These are phyloP conservation scores for Pholiota conissans DNA, from an alignment of 768 basidiomycete genomes.

Conservation along the genomic window DNA sequence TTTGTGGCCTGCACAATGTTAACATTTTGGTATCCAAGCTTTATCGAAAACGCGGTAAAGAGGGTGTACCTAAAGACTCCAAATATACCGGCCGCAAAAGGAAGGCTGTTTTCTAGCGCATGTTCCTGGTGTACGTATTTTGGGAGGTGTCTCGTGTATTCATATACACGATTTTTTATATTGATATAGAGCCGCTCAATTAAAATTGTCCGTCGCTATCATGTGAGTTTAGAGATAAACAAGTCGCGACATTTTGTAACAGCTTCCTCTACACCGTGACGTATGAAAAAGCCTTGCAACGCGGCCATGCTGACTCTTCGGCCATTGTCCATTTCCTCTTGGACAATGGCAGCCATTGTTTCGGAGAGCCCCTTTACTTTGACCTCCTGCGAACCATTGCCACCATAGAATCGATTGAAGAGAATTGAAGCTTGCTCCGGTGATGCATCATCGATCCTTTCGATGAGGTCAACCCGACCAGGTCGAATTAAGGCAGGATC, in stretches of 20 bases:
- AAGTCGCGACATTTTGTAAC: constrained; percentile 49
- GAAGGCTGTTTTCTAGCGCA: constrained; percentile 64
- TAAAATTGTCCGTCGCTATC: constrained; percentile 1
- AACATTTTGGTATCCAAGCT: constrained; percentile 43
- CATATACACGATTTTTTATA: not conserved
- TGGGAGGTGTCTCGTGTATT: not conserved
- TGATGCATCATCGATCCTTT: constrained; percentile 84
- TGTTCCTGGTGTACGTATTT: not conserved
- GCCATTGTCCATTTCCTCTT: constrained; percentile 49
- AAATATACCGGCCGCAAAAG: constrained; percentile 94
- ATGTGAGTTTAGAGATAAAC: constrained; percentile 32
- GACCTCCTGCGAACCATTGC: constrained; percentile 30
- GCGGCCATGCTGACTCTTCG: constrained; percentile 90
- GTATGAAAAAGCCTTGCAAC: constrained; percentile 93
- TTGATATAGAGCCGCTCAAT: not conserved
- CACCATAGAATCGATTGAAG: constrained; percentile 84
- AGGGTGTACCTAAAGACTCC: constrained; percentile 80
- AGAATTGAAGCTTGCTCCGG: constrained; percentile 76
- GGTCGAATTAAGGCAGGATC: constrained; percentile 96
- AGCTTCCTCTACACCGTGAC: constrained; percentile 59
- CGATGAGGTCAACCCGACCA: constrained; percentile 87
- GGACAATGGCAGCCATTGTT: constrained; percentile 54
- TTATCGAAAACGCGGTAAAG: constrained; percentile 84
- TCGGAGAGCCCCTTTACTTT: constrained; percentile 46
- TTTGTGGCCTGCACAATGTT: constrained; percentile 3